Conservation (phyloP, 352 stramenopile species). For the Phytopythium montanum region DNA sequence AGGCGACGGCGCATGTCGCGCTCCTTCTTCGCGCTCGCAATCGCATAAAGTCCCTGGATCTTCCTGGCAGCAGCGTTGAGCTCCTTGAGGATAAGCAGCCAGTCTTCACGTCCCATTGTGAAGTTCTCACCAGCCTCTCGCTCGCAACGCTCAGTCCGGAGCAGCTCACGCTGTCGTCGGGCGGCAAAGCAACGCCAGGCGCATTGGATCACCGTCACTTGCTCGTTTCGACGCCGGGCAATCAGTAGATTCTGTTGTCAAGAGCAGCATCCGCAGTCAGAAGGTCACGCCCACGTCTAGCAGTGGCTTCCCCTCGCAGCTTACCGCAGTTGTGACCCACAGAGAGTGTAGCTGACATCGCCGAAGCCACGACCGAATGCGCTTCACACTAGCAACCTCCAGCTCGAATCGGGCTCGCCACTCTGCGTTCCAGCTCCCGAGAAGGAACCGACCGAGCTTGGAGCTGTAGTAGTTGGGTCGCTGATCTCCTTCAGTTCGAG, state of each 20-base stretch:
- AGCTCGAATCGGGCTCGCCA: constrained; percentile 42
- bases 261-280: background rate
- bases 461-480: constrained; percentile 33
- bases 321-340: background rate
- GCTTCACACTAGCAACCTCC: constrained; percentile 14
- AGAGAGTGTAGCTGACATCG: background rate
- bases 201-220: constrained; percentile 41
- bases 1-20: constrained; percentile 26
- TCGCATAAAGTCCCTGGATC: constrained; percentile 54
- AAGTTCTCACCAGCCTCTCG: constrained; percentile 33
- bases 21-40: constrained; percentile 30
- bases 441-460: constrained; percentile 41
- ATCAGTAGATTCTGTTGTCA: constrained; percentile 20
- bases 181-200: constrained; percentile 31
- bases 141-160: constrained; percentile 21
- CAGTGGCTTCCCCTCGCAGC: background rate
- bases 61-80: constrained; percentile 35
- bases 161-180: constrained; percentile 15
- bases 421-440: constrained; percentile 26
- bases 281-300: background rate
- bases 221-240: constrained; percentile 22
- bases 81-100: constrained; percentile 27
- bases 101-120: constrained; percentile 41
- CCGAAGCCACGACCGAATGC: background rate
- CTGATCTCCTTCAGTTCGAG: constrained; percentile 9